phyloP scores from a whole-genome alignment of 345 rosid species.

The Pugionium dolabratum region DNA sequence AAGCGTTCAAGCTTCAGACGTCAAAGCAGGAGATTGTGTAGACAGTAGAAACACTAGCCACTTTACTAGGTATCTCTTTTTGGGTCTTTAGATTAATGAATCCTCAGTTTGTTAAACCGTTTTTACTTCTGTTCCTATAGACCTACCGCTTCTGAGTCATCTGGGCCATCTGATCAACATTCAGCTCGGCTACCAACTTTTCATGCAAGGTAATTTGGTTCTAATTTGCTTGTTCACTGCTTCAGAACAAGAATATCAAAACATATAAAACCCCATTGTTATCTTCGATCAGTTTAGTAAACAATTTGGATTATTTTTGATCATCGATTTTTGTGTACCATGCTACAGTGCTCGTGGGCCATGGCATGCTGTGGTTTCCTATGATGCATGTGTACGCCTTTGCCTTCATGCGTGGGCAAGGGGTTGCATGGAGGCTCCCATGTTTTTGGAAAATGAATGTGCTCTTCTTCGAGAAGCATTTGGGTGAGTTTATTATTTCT shows the following conservation, averaged over 20 bases:
- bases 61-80: slow-evolving; percentile 52
- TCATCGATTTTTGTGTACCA: slow-evolving; percentile 26
- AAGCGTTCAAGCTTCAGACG: slow-evolving; percentile 41
- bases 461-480: slow-evolving; percentile 80
- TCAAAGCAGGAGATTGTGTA: slow-evolving; percentile 42
- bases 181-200: slow-evolving; percentile 82
- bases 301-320: slow-evolving; percentile 11
- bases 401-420: slow-evolving; percentile 99
- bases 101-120: slow-evolving; percentile 3
- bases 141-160: slow-evolving; percentile 53
- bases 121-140: slow-evolving; percentile 43
- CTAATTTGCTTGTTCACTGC: slow-evolving; percentile 17
- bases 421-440: slow-evolving; percentile 98
- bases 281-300: slow-evolving; percentile 8
- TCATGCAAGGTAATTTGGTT: slow-evolving; percentile 74
- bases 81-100: not conserved
- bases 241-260: not conserved
- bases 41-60: slow-evolving; percentile 50
- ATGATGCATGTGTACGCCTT: slow-evolving; percentile 95
- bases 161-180: slow-evolving; percentile 53
- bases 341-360: slow-evolving; percentile 82
- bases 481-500: slow-evolving; percentile 53
- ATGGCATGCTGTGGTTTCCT: slow-evolving; percentile 95
- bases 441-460: slow-evolving; percentile 93
- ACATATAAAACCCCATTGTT: slow-evolving; percentile 2